These are phyloP conservation scores for Heimioporus sp. DNA, from an alignment of 768 basidiomycete species.

Conservation along the genomic window DNA sequence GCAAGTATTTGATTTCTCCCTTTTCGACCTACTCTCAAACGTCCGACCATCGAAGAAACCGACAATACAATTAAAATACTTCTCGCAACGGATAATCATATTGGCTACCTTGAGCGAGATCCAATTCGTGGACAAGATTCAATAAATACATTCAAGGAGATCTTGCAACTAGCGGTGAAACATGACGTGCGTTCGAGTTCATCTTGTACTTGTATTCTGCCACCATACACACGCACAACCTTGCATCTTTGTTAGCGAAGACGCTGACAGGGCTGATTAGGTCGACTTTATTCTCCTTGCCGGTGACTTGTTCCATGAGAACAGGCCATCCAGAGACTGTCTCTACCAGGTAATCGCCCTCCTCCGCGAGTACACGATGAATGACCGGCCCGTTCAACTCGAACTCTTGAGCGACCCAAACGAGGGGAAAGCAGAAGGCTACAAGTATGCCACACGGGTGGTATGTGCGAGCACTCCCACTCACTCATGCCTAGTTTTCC, in stretches of 20 bases:
- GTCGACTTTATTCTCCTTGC: slow-evolving; percentile 95
- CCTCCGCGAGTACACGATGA: slow-evolving; percentile 86
- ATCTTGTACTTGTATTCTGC: not conserved
- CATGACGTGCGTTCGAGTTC: slow-evolving; percentile 61
- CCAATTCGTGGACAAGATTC: slow-evolving; percentile 94
- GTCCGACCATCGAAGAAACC: slow-evolving; percentile 36
- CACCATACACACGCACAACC: not conserved
- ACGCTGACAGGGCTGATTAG: slow-evolving; percentile 37
- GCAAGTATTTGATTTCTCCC: slow-evolving; percentile 28
- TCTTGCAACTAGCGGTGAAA: slow-evolving; percentile 87
- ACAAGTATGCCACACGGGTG: slow-evolving; percentile 52
- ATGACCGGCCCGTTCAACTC: slow-evolving; percentile 84
- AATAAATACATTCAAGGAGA: slow-evolving; percentile 93
- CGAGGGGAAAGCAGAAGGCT: slow-evolving; percentile 84
- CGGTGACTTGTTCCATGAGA: slow-evolving; percentile 98
- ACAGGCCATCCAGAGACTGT: slow-evolving; percentile 88
- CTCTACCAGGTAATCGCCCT: slow-evolving; percentile 88
- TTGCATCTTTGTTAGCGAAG: not conserved
- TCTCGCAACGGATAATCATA: slow-evolving; percentile 94
- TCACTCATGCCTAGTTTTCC: slow-evolving; percentile 67
- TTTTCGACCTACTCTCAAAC: not conserved
- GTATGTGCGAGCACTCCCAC: not conserved
- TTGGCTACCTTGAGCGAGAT: slow-evolving; percentile 93
- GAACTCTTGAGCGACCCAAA: slow-evolving; percentile 91
- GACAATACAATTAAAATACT: slow-evolving; percentile 78